Conservation (phyloP, 108 stramenopile genomes). For the Thalassiosira profunda region DNA sequence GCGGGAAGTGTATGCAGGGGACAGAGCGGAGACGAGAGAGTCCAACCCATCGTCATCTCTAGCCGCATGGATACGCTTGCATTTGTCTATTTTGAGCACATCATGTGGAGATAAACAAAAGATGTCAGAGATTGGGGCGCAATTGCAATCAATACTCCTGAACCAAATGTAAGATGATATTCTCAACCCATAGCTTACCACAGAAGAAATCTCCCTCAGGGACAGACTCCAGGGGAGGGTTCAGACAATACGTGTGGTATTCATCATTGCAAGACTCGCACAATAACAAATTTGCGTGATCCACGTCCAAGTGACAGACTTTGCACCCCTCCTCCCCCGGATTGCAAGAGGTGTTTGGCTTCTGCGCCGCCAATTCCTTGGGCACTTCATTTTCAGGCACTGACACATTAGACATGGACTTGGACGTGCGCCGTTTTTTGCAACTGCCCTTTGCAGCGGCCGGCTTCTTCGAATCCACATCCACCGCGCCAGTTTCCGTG, state of each 20-base stretch:
- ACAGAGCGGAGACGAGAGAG: slow-evolving; percentile 62
- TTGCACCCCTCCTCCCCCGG: slow-evolving; percentile 62
- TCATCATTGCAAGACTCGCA: slow-evolving; percentile 88
- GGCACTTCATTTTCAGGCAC: neutral
- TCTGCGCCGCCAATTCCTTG: neutral
- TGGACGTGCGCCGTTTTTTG: neutral
- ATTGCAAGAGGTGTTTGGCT: neutral
- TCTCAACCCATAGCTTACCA: slow-evolving; percentile 74
- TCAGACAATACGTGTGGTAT: slow-evolving; percentile 84
- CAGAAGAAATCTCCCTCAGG: slow-evolving; percentile 87
- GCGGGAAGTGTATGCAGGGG: slow-evolving; percentile 69
- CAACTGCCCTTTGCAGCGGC: neutral
- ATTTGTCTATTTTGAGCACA: slow-evolving; percentile 55
- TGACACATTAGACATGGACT: neutral
- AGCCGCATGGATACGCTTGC: slow-evolving; percentile 42
- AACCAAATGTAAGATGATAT: slow-evolving; percentile 44
- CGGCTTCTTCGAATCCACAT: neutral
- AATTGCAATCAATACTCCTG: slow-evolving; percentile 9
- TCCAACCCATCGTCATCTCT: slow-evolving; percentile 67
- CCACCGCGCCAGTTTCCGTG: neutral
- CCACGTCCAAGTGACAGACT: slow-evolving; percentile 70
- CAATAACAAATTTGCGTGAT: slow-evolving; percentile 81
- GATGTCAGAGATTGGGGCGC: neutral
- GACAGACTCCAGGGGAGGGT: slow-evolving; percentile 62
- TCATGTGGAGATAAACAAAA: neutral